Evolutionary conservation across 2,329 filamentous ascomycete species (phyloP).

Genomic region (Claviceps sp.): DNA sequence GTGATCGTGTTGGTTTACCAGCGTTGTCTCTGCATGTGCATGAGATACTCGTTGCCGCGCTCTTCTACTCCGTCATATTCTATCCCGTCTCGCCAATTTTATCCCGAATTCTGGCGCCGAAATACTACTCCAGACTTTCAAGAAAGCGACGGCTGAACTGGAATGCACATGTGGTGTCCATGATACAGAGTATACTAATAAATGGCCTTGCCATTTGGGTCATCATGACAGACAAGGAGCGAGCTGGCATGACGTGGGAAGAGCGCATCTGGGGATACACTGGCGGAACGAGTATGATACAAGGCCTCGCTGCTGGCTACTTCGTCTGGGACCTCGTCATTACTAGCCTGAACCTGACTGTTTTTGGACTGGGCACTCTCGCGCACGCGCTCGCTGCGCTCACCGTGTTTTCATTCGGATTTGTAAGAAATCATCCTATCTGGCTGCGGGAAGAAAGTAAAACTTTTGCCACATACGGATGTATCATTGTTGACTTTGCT

Average conservation of each 20-base stretch:
- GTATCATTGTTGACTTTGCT: background rate
- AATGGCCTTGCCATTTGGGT: slow-evolving; percentile 62
- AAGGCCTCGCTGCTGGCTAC: slow-evolving; percentile 66
- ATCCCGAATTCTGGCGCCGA: slow-evolving; percentile 47
- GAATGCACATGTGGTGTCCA: slow-evolving; percentile 77
- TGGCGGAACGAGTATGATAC: slow-evolving; percentile 56
- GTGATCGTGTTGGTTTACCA: slow-evolving; percentile 46
- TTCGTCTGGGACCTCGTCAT: slow-evolving; percentile 73
- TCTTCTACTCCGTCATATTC: slow-evolving; percentile 57
- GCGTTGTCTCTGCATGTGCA: slow-evolving; percentile 66
- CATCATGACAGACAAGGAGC: slow-evolving; percentile 55
- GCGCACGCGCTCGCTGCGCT: slow-evolving; percentile 66
- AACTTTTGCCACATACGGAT: background rate
- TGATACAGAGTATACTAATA: slow-evolving; percentile 63
- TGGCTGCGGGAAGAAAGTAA: slow-evolving; percentile 1
- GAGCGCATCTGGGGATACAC: slow-evolving; percentile 69
- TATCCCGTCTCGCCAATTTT: slow-evolving; percentile 52
- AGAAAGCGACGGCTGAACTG: slow-evolving; percentile 59
- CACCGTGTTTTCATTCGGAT: slow-evolving; percentile 63
- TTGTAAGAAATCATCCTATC: slow-evolving; percentile 41
- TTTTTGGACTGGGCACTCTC: slow-evolving; percentile 66
- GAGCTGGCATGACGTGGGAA: slow-evolving; percentile 50
- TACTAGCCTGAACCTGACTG: slow-evolving; percentile 51
- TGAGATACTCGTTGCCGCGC: slow-evolving; percentile 54
- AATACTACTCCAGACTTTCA: slow-evolving; percentile 49